phyloP scores from a whole-genome alignment of 176 grass and related monocot species.

The Otatea glauca region DNA sequence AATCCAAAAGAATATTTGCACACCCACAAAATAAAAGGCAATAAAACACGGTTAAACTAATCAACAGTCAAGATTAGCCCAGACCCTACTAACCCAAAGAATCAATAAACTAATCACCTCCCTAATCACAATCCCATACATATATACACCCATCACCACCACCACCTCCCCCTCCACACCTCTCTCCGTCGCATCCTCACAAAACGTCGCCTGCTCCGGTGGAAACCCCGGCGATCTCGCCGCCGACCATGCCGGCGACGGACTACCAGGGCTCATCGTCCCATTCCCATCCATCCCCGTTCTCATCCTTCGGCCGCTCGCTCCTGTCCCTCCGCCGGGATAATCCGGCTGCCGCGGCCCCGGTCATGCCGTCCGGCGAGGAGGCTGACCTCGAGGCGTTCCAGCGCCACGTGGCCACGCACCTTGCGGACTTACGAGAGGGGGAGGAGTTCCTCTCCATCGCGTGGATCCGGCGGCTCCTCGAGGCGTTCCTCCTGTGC shows the following conservation, averaged over 20 bases:
- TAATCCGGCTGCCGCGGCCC: slow-evolving; percentile 19
- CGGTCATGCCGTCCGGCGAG: slow-evolving; percentile 25
- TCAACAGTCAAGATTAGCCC: slow-evolving; percentile 8
- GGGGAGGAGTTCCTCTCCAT: slow-evolving; percentile 58
- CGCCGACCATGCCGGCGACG: slow-evolving; percentile 72
- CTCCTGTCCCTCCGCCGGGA: slow-evolving; percentile 71
- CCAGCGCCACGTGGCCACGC: slow-evolving; percentile 59
- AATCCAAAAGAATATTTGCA: slow-evolving; percentile 41
- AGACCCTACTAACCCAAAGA: not conserved
- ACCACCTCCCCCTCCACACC: not conserved
- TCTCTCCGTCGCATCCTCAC: not conserved
- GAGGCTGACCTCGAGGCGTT: slow-evolving; percentile 74
- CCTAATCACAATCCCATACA: slow-evolving; percentile 29
- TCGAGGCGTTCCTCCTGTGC: slow-evolving; percentile 73
- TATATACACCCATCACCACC: slow-evolving; percentile 2
- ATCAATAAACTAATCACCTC: slow-evolving; percentile 21
- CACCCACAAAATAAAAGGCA: not conserved
- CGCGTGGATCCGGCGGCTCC: slow-evolving; percentile 75
- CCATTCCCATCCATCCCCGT: slow-evolving; percentile 48
- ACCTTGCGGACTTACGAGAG: slow-evolving; percentile 49
- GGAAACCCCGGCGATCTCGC: slow-evolving; percentile 3
- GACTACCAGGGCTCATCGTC: slow-evolving; percentile 76
- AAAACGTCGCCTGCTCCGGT: slow-evolving; percentile 10
- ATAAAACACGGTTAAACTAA: not conserved
- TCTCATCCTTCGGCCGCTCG: slow-evolving; percentile 72